Conservation (phyloP, 2,329 filamentous ascomycete species). For the Talaromyces marneffei region DNA sequence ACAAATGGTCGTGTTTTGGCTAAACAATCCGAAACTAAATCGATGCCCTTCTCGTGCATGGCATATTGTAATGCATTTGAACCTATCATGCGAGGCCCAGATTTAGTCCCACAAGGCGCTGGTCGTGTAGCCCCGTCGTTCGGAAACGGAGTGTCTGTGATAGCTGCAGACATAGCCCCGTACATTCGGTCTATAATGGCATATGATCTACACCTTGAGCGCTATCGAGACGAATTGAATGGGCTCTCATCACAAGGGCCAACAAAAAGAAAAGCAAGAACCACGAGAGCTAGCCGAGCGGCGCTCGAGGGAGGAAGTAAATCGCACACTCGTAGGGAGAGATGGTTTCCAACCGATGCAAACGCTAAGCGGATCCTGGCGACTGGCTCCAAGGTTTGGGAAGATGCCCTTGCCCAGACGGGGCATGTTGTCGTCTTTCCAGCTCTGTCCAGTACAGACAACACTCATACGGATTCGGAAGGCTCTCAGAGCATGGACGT, state of each 20-base stretch:
- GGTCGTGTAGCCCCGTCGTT: constrained; percentile 59
- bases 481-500: constrained; percentile 8
- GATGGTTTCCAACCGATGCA: constrained; percentile 62
- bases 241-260: constrained; percentile 58
- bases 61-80: constrained; percentile 48
- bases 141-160: constrained; percentile 61
- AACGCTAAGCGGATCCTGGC: constrained; percentile 58
- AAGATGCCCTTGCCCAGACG: constrained; percentile 29
- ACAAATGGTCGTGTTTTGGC: constrained; percentile 31
- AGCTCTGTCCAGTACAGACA: constrained; percentile 16
- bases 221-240: constrained; percentile 59
- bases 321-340: constrained; percentile 60
- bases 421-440: constrained; percentile 28
- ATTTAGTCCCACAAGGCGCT: constrained; percentile 27
- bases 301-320: constrained; percentile 71
- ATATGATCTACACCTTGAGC: constrained; percentile 66
- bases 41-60: constrained; percentile 26
- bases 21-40: constrained; percentile 18
- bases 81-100: constrained; percentile 42
- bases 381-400: constrained; percentile 51
- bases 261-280: constrained; percentile 56
- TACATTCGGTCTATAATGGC: constrained; percentile 82
- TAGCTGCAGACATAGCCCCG: constrained; percentile 75
- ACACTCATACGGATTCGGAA: constrained; percentile 17
- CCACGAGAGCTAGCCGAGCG: constrained; percentile 67